Evolutionary conservation across 257 asterid genomes (phyloP), one percentile per base, ranked within the genome.

Genomic region (Penstemon eatonii): DNA sequence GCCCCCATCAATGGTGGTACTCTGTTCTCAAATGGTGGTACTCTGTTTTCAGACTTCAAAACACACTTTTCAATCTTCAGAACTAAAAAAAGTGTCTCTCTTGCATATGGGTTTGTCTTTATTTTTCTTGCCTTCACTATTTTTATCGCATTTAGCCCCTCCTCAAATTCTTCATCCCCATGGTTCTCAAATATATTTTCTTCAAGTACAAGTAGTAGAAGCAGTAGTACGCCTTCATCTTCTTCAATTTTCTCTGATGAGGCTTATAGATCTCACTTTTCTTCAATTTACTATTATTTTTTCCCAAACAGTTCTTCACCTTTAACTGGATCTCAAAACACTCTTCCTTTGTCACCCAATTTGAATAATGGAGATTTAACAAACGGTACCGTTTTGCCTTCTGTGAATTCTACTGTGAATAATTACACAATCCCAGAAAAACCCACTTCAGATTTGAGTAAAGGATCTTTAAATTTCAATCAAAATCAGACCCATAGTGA

Each of bases 81-180:
- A 61, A 69, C 87, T 39, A 83, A 76, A 67, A 79, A 76, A 69
- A 80, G 82, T 4, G 76, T 76, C 1, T 72, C 84, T 51, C 68
- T 82, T 52, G 92, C 87, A 0, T 87, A 85, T 70, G 87, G 63
- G 0, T 81, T 82, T 45, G 46, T 89, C 46, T 86, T 89, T 60
- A 41, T 76, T 50, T 86, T 90, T 81, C 75, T 87, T 62, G 93
- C 85, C 53, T 75, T 86, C 79, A 82, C 97, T 40, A 85, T 84
- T 68, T 84, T 89, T 50, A 64, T 92, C 18, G 97, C 93, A 13
- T 89, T 92, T 65, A 75, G 79, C 41, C 98, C 96, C 19, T 84
- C 95, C 13, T 56, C 91, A 0, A 88, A 82, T 79, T 73, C 95
- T 61, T 75, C 95, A 7, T 77, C 98, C 3, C 95, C 92, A 15